Base-by-base conservation (phyloP, 805 yeast species). In the Kuraishia hungarica region DNA sequence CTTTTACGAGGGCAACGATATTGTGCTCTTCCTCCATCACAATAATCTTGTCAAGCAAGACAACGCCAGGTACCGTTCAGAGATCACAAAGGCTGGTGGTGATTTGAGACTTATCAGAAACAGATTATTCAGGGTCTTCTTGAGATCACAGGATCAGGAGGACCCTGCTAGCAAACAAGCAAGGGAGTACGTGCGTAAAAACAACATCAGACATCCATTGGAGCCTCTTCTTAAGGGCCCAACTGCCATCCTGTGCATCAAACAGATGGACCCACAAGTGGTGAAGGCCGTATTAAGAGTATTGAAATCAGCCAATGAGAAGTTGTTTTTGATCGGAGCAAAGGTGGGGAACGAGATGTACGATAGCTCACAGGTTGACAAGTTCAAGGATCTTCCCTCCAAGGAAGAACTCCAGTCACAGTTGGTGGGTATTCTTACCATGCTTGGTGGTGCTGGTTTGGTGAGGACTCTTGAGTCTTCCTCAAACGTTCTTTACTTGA, bases 401-500 rank as follows among this genome's bases (percentile, higher is more conserved):
- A 75, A 84, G 65, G 82, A 80, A 50, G 83, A 84, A 61, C 73
- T 93, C 61, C 94, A 89, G 56, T 82, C 87, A 10, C 88, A 92
- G 77, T 80, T 94, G 61, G 86, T 87, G 13, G 96, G 96, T 11
- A 75, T 89, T 55, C 80, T 93, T 65, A 84, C 92, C n/a, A 72
- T 87, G 55, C 76, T 89, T 59, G 89, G 96, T 56, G 98, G 97
- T 65, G 92, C 89, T 50, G 96, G 96, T 11, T 78, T 93, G 66
- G 96, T 87, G 13, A 81, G 81, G 72, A 89, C 97, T 19, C 78
- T 93, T 65, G 86, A 87, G 71, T 67, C 86, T 20, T 75, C 89
- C n/a, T 72, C 88, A 17, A 82, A 82, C 59, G 71, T 74, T 56
- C 78, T 92, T 62, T 89, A 89, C 65, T 73, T 90, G 69, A 87